Evolutionary conservation across 805 yeast genomes (phyloP).

Genomic region (Ogataea siamensis): DNA sequence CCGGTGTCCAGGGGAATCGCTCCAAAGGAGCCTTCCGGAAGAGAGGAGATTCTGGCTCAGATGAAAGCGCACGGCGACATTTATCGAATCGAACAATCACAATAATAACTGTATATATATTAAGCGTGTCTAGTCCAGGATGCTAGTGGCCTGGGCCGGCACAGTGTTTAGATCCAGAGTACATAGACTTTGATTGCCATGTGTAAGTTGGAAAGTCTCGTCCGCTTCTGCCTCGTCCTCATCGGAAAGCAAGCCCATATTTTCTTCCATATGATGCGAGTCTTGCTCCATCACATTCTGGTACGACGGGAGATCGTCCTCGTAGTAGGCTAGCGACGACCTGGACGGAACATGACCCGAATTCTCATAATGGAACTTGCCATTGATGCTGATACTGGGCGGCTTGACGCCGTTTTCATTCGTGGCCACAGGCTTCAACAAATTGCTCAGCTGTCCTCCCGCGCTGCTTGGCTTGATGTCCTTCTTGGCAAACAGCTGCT

Average conservation of each 20-base stretch:
- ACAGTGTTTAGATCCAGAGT: slow-evolving; percentile 21
- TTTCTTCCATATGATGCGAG: slow-evolving; percentile 20
- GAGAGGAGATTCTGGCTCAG: slow-evolving; percentile 28
- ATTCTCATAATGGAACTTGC: slow-evolving; percentile 4
- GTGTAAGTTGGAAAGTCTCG: slow-evolving; percentile 15
- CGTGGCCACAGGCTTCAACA: slow-evolving; percentile 11
- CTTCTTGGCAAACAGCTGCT: slow-evolving; percentile 16
- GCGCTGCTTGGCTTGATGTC: slow-evolving; percentile 11
- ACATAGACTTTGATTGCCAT: slow-evolving; percentile 20
- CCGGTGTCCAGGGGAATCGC: slow-evolving; percentile 38
- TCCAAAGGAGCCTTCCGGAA: slow-evolving; percentile 30
- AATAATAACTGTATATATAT: slow-evolving; percentile 3
- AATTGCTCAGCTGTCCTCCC: slow-evolving; percentile 18
- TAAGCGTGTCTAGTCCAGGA: slow-evolving; percentile 12
- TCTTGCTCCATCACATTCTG: slow-evolving; percentile 28
- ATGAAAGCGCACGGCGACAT: slow-evolving; percentile 38
- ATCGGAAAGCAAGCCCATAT: slow-evolving; percentile 27
- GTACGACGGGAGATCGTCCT: slow-evolving; percentile 28
- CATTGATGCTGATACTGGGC: slow-evolving; percentile 10
- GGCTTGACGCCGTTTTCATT: not conserved
- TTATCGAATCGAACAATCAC: slow-evolving; percentile 35
- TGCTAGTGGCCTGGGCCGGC: slow-evolving; percentile 19
- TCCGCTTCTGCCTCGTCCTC: slow-evolving; percentile 13
- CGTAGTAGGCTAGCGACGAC: slow-evolving; percentile 27
- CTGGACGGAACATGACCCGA: slow-evolving; percentile 24